These are phyloP conservation scores for Pinus taeda DNA, from an alignment of 75 land plant species.

Conservation along the genomic window DNA sequence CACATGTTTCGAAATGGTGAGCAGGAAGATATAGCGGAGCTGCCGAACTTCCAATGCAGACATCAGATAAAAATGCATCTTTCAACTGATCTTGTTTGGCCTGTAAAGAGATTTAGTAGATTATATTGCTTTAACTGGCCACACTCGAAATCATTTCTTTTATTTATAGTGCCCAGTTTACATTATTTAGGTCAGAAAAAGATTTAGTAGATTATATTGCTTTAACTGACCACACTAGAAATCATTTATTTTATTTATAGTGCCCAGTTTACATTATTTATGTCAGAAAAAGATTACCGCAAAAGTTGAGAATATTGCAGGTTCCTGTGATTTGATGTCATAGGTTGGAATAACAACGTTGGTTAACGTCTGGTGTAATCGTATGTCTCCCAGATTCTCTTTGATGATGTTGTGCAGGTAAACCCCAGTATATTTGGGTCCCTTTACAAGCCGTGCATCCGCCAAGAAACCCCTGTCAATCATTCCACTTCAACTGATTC, in stretches of 20 bases:
- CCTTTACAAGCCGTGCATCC: not conserved
- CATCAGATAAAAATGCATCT: slow-evolving; percentile 7
- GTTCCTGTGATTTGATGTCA: slow-evolving; percentile 26
- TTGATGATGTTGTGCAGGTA: slow-evolving; percentile 14
- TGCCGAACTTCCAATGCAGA: slow-evolving; percentile 32
- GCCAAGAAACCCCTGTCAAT: not conserved
- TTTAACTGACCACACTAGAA: no score
- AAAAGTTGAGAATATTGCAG: slow-evolving; percentile 29
- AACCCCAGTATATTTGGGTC: slow-evolving; percentile 28
- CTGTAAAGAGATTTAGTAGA: not conserved
- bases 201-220: no score
- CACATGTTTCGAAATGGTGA: slow-evolving; percentile 5
- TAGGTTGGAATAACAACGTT: slow-evolving; percentile 30
- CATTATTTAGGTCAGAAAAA: no score
- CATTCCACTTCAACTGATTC: not conserved
- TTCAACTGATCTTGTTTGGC: not conserved
- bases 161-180: no score
- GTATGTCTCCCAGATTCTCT: slow-evolving; percentile 5
- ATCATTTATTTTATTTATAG: not conserved
- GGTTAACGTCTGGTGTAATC: slow-evolving; percentile 24
- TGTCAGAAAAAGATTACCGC: slow-evolving; percentile 2
- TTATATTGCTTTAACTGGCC: no score
- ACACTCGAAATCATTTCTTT: no score
- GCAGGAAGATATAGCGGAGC: slow-evolving; percentile 42
- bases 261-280: no score